phyloP scores from a whole-genome alignment of 2,329 filamentous ascomycete species.

The Aspergillus brasiliensis region DNA sequence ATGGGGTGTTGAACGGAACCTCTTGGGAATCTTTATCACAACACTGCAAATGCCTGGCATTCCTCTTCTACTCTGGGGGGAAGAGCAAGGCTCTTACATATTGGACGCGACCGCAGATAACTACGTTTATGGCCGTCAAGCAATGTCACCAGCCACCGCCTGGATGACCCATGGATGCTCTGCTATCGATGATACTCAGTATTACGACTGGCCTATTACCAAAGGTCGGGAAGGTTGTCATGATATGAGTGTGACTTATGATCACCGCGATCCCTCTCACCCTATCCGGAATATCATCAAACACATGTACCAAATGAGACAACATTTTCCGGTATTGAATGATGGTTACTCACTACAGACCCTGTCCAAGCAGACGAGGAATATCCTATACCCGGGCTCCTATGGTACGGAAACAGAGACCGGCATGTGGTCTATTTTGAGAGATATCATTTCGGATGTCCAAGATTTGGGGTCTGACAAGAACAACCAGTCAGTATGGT shows the following conservation, averaged over 20 bases:
- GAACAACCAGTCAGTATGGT: constrained; percentile 51
- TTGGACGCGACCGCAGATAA: constrained; percentile 66
- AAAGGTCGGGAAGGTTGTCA: constrained; percentile 57
- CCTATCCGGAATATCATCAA: constrained; percentile 64
- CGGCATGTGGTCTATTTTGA: constrained; percentile 62
- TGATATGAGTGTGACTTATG: constrained; percentile 59
- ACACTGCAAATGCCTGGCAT: constrained; percentile 64
- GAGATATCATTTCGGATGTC: constrained; percentile 52
- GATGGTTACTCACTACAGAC: constrained; percentile 60
- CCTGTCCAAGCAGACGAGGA: constrained; percentile 59
- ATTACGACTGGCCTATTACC: constrained; percentile 60
- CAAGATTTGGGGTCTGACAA: constrained; percentile 53
- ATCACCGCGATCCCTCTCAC: constrained; percentile 65
- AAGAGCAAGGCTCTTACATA: constrained; percentile 67
- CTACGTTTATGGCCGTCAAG: constrained; percentile 66
- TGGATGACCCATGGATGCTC: constrained; percentile 70
- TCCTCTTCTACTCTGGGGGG: constrained; percentile 63
- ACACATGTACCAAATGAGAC: constrained; percentile 62
- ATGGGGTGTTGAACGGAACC: constrained; percentile 59
- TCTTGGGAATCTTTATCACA: constrained; percentile 61
- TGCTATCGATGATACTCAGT: constrained; percentile 57
- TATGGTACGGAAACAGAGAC: constrained; percentile 57
- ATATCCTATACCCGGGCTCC: constrained; percentile 56
- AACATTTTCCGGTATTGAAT: constrained; percentile 59
- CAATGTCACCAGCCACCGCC: constrained; percentile 63